Evolutionary conservation across 2,329 filamentous ascomycete species (phyloP), one percentile per base, ranked within the genome.

Genomic region (Pseudopithomyces chartarum): DNA sequence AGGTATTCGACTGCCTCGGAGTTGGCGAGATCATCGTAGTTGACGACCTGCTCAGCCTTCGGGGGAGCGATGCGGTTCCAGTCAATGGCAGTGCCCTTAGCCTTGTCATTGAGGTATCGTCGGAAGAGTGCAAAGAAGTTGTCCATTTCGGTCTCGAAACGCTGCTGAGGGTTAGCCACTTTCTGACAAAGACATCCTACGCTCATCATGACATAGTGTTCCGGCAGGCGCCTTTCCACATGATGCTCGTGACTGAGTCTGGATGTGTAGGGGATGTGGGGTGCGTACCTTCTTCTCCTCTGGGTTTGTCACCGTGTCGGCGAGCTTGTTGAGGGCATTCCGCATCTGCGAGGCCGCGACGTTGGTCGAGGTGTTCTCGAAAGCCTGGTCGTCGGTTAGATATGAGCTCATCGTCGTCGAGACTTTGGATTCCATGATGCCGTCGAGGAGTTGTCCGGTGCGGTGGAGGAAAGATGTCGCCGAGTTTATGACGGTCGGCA

Each of bases 71-170:
- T 99, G 73, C 92, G 92, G 64, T 96, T 92, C 95, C 95, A 99
- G 78, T 97, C 91, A 67, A 92, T 94, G 75, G 87, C 87, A 77
- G 95, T 97, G 78, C 94, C 93, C 87, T 98, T 98, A 75, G 95
- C 94, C 85, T 97, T 97, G 83, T 98, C 95, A 77, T 97, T 97
- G 63, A 99, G 84, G 81, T 97, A 99, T 81, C 95, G 88, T 76
- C 95, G 90, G 89, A 99, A 99, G 61, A 99, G 90, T 59, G 92
- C 90, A 77, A 99, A 99, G 85, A 99, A 99, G 88, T 99, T 99
- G 87, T 99, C 95, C 93, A 97, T 98, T 82, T 99, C 94, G 4
- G 93, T 96, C 83, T 98, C 94, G 79, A 98, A 98, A 66, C 96
- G 87, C 91, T 91, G 66, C 67, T 22, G 46, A 39, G 12, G 44